phyloP scores from a whole-genome alignment of 2,329 filamentous ascomycete genomes.

The Aspergillus quadrilineatus region DNA sequence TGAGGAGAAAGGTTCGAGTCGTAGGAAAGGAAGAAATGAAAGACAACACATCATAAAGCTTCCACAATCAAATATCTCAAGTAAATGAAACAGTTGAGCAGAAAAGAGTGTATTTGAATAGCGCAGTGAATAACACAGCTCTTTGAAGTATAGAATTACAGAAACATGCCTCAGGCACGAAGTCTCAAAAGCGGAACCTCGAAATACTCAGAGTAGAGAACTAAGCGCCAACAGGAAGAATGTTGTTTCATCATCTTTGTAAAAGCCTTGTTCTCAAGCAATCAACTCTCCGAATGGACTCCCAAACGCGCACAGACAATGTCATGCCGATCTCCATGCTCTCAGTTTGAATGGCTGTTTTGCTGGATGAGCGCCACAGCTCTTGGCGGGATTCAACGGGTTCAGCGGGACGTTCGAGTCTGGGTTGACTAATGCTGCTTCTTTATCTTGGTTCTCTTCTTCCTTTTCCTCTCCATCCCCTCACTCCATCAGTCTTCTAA shows the following conservation, averaged over 20 bases:
- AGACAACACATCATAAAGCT: background rate
- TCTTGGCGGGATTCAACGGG: background rate
- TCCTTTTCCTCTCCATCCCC: background rate
- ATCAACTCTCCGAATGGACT: background rate
- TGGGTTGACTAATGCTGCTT: conserved; percentile 3
- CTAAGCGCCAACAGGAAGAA: background rate
- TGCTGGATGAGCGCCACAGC: conserved; percentile 1
- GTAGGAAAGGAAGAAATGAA: background rate
- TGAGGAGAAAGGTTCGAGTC: background rate
- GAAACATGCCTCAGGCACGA: conserved; percentile 6
- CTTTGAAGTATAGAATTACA: background rate
- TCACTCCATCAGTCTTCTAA: background rate
- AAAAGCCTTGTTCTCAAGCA: background rate
- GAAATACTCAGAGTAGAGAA: background rate
- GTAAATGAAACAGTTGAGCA: background rate
- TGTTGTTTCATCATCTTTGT: conserved; percentile 1
- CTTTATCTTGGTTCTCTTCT: conserved; percentile 2
- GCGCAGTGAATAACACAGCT: background rate
- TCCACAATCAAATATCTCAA: background rate
- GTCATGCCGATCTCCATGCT: conserved; percentile 1
- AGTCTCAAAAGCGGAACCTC: background rate
- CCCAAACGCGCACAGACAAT: background rate
- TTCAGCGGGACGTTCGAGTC: background rate
- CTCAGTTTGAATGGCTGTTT: background rate
- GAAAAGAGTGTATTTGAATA: background rate